Conservation (phyloP, 2,329 filamentous ascomycete genomes). For the Pseudogymnoascus sp. region DNA sequence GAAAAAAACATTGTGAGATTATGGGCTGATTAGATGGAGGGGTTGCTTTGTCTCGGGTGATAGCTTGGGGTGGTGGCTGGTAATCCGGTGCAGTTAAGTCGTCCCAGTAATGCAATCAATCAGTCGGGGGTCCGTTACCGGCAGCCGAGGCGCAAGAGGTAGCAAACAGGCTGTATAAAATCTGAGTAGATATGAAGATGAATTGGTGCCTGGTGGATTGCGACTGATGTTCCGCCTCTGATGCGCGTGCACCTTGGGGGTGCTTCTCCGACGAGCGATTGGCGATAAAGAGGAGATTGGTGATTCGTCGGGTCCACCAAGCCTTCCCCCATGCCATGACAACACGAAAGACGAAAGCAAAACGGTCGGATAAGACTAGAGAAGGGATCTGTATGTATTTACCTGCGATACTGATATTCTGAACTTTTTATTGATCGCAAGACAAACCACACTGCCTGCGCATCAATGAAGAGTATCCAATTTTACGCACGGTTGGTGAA, state of each 20-base stretch:
- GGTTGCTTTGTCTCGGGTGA: neutral
- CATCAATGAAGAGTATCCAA: neutral
- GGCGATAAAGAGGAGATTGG: conserved; percentile 6
- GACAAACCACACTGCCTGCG: neutral
- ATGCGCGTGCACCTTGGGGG: neutral
- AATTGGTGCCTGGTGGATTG: neutral
- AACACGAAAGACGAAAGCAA: neutral
- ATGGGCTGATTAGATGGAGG: neutral
- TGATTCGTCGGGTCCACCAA: conserved; percentile 4
- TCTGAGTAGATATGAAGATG: neutral
- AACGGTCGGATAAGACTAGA: neutral
- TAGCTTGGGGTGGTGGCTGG: neutral
- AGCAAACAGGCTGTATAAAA: neutral
- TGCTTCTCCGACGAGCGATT: conserved; percentile 1
- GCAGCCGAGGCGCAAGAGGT: conserved; percentile 1
- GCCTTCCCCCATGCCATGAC: conserved; percentile 4
- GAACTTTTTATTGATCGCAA: neutral
- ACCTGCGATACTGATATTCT: neutral
- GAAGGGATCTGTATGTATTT: neutral
- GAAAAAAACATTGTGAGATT: neutral
- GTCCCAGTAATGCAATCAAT: conserved; percentile 1
- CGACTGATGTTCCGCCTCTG: neutral
- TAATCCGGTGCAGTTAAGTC: neutral
- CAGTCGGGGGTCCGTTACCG: neutral
- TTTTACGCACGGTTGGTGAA: neutral